Evolutionary conservation across 225 moss, liverwort and hornwort species (phyloP).

Genomic region (Asterella californica): DNA sequence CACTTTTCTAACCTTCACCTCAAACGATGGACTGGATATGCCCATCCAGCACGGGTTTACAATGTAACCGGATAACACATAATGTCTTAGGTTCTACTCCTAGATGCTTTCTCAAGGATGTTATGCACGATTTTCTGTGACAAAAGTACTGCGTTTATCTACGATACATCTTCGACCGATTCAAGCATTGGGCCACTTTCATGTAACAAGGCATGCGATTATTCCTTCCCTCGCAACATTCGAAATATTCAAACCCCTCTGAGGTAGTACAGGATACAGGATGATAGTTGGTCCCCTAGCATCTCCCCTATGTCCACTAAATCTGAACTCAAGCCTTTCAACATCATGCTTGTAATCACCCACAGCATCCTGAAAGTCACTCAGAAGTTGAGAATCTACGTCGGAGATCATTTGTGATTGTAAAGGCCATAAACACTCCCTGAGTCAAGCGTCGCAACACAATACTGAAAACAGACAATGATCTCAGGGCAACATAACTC

Average conservation of each 20-base stretch:
- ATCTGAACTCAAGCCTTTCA: neutral
- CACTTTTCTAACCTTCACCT: neutral
- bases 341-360: neutral
- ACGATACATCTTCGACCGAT: neutral
- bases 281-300: neutral
- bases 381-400: neutral
- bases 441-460: neutral
- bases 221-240: neutral
- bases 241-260: neutral
- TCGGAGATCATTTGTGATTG: neutral
- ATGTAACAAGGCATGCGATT: neutral
- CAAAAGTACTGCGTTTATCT: neutral
- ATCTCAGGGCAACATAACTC: conserved; percentile 24
- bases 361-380: neutral
- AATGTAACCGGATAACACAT: neutral
- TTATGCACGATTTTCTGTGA: neutral
- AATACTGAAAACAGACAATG: neutral
- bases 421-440: neutral
- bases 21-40: neutral
- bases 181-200: neutral
- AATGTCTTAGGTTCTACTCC: neutral
- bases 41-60: neutral
- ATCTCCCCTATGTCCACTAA: neutral
- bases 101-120: neutral
- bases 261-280: neutral